Percentiles rank a stretch among this genome's conserved stretches.
Conservation (phyloP, 768 basidiomycete genomes). For the Neoboletus subvelutipes region DNA sequence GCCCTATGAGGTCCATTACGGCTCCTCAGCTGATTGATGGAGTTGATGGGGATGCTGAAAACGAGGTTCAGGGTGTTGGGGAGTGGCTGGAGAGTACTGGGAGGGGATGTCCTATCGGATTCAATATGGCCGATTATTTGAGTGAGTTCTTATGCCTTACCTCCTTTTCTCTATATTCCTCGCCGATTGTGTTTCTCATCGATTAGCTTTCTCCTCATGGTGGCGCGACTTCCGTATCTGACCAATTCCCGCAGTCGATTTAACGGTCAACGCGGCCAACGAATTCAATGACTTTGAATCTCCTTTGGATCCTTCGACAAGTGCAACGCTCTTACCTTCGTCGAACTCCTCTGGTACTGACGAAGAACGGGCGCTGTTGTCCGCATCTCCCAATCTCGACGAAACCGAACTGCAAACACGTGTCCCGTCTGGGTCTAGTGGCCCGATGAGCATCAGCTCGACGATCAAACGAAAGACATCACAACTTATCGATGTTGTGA, state of each 20-base stretch:
- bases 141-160: constrained; percentile 53
- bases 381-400: constrained; percentile 37
- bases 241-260: constrained; percentile 50
- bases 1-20: constrained; percentile 24
- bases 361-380: constrained; percentile 68
- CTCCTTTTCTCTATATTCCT: background rate
- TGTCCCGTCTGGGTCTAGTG: constrained; percentile 23
- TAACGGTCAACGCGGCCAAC: constrained; percentile 61
- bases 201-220: background rate
- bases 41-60: constrained; percentile 9
- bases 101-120: constrained; percentile 85
- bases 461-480: constrained; percentile 74
- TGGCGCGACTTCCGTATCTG: background rate
- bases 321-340: constrained; percentile 29
- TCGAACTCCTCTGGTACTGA: constrained; percentile 52
- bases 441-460: constrained; percentile 44
- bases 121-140: constrained; percentile 95
- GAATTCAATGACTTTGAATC: constrained; percentile 33
- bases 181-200: no score
- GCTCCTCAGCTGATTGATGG: constrained; percentile 7
- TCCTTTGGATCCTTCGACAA: constrained; percentile 33
- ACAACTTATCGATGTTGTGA: constrained; percentile 63
- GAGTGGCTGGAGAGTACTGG: constrained; percentile 80
- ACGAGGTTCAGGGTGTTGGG: constrained; percentile 28
- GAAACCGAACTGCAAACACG: constrained; percentile 55